Conservation (phyloP, 2,329 filamentous ascomycete genomes). For the Stemphylium vesicarium region DNA sequence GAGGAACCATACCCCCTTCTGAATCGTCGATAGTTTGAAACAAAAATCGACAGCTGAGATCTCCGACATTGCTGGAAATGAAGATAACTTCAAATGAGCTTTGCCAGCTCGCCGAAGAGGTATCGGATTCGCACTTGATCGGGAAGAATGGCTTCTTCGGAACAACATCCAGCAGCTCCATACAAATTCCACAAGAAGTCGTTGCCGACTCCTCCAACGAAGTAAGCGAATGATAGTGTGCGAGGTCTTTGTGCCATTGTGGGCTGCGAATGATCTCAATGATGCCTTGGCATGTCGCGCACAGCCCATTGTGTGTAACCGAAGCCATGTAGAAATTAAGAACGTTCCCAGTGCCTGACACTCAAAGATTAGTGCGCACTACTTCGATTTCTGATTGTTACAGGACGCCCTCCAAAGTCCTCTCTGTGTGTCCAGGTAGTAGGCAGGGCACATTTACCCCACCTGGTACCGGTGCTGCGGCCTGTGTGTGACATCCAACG, state of each 20-base stretch:
- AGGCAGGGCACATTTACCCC: neutral
- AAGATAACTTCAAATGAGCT: neutral
- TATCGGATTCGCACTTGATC: neutral
- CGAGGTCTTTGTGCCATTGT: neutral
- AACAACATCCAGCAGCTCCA: neutral
- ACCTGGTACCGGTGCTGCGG: neutral
- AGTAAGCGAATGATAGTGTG: neutral
- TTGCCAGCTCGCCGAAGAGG: conserved; percentile 3
- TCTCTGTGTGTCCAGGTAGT: no score
- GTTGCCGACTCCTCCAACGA: neutral
- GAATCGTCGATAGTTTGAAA: neutral
- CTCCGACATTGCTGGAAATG: neutral
- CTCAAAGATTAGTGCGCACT: no score
- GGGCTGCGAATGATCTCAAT: neutral
- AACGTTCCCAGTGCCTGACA: neutral
- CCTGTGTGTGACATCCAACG: no score
- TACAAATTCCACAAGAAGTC: neutral
- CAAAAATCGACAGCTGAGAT: neutral
- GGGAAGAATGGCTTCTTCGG: neutral
- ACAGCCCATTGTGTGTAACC: neutral
- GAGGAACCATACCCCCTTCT: neutral
- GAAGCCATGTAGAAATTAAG: neutral
- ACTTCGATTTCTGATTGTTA: no score
- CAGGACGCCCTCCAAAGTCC: no score
- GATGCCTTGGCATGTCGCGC: neutral